A percentile compares a stretch with the other conserved stretches of the same genome.
These are phyloP conservation scores for Penicillium verhagenii DNA, from an alignment of 495 filamentous ascomycete genomes.

Conservation along the genomic window DNA sequence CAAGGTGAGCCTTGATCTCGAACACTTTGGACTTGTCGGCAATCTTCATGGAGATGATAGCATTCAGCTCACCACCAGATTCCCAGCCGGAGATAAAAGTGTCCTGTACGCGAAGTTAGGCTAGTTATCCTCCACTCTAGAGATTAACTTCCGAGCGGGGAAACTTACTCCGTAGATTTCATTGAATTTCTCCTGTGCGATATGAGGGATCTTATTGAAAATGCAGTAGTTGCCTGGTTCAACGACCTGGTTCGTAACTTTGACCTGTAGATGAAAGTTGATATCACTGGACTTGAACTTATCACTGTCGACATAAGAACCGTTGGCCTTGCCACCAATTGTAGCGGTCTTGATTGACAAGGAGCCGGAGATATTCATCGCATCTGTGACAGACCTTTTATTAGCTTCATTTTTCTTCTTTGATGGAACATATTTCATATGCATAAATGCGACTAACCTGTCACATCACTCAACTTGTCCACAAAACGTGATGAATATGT, in stretches of 20 bases:
- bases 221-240: background rate
- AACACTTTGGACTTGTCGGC: background rate
- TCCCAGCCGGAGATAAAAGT: background rate
- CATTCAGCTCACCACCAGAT: background rate
- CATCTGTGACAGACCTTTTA: background rate
- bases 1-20: background rate
- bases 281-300: background rate
- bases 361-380: background rate
- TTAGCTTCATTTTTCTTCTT: background rate
- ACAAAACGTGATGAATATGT: background rate
- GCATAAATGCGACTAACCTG: background rate
- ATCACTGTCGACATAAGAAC: background rate
- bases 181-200: background rate
- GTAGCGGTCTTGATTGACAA: background rate
- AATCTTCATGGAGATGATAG: background rate
- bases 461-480: slow-evolving; percentile 1
- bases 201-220: background rate
- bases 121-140: background rate
- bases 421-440: background rate
- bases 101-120: background rate
- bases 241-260: background rate
- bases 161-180: background rate
- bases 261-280: background rate
- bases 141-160: background rate
- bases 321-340: background rate